phyloP scores from a whole-genome alignment of 805 yeast genomes.

The Henningerozyma blattae region DNA sequence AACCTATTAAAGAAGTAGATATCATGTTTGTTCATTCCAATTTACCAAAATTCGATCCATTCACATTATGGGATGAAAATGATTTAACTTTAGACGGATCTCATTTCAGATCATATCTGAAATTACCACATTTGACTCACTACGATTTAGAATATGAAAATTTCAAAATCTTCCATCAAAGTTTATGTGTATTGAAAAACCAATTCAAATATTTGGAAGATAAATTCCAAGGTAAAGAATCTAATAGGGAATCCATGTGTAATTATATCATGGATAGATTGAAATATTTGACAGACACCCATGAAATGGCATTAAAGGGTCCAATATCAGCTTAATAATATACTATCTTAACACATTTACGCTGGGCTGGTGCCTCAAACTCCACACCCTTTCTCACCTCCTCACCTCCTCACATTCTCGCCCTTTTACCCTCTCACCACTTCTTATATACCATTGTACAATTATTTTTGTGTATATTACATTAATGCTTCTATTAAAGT shows the following conservation, averaged over 20 bases:
- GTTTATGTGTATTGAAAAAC: slow-evolving; percentile 9
- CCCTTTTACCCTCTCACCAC: no score
- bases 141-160: slow-evolving; percentile 20
- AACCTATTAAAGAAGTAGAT: slow-evolving; percentile 6
- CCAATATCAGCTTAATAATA: no score
- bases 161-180: slow-evolving; percentile 13
- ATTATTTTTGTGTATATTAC: no score
- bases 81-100: slow-evolving; percentile 14
- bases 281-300: slow-evolving; percentile 12
- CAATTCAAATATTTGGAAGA: slow-evolving; percentile 14
- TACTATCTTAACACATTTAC: no score
- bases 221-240: slow-evolving; percentile 6
- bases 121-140: slow-evolving; percentile 9
- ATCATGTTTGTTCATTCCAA: slow-evolving; percentile 29
- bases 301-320: slow-evolving; percentile 15
- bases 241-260: slow-evolving; percentile 13
- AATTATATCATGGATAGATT: slow-evolving; percentile 13
- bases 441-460: no score
- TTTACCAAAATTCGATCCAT: slow-evolving; percentile 29
- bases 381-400: no score
- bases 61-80: slow-evolving; percentile 11
- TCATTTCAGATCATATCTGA: slow-evolving; percentile 16
- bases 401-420: no score
- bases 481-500: no score
- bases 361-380: no score